phyloP scores from a whole-genome alignment of 495 filamentous ascomycete genomes.

The Podospora didyma region DNA sequence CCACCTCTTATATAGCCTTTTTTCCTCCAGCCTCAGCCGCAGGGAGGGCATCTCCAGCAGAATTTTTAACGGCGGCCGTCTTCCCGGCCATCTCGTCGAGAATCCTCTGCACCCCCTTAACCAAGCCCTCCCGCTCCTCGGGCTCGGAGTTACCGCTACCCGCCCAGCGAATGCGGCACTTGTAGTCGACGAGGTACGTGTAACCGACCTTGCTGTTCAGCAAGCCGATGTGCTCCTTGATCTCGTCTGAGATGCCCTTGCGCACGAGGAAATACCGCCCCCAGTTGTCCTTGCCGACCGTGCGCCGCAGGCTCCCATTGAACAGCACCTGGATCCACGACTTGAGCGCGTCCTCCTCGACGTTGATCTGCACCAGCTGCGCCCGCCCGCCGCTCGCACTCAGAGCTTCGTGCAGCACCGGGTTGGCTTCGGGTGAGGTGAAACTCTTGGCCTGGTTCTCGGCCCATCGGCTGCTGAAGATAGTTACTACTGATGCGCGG shows the following conservation, averaged over 20 bases:
- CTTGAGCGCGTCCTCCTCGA: conserved; percentile 78
- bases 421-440: conserved; percentile 57
- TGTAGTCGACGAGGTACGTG: conserved; percentile 83
- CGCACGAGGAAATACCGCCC: conserved; percentile 78
- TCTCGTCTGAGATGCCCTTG: conserved; percentile 66
- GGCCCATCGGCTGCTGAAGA: conserved; percentile 82
- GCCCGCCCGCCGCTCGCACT: conserved; percentile 41
- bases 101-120: conserved; percentile 63
- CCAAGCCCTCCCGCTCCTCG: conserved; percentile 67
- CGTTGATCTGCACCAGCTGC: conserved; percentile 80
- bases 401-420: conserved; percentile 54
- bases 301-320: conserved; percentile 53
- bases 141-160: conserved; percentile 73
- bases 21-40: not conserved
- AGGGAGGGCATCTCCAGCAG: not conserved
- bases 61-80: not conserved
- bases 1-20: too few relatives aligned
- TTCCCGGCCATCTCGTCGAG: conserved; percentile 49
- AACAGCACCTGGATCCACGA: conserved; percentile 69
- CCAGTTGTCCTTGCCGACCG: conserved; percentile 57
- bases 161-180: conserved; percentile 91
- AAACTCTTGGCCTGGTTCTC: conserved; percentile 75
- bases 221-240: conserved; percentile 74
- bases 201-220: conserved; percentile 90
- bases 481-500: conserved; percentile 68